Percentiles rank a stretch among this genome's conserved stretches.
phyloP scores from a whole-genome alignment of 176 grass and related monocot species.

The Phyllostachys edulis region DNA sequence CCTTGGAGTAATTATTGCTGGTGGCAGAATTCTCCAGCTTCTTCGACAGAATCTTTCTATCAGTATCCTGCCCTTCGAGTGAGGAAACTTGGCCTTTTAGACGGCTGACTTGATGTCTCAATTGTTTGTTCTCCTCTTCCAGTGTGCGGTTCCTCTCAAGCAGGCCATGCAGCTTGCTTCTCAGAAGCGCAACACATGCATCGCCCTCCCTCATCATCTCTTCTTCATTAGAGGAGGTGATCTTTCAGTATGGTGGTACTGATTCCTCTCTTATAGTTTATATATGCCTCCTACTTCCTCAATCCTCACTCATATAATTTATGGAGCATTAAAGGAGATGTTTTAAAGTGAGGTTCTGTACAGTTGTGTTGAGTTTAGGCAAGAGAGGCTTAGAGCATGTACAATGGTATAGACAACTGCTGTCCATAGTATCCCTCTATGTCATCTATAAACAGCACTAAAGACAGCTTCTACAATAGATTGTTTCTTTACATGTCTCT shows the following conservation, averaged over 20 bases:
- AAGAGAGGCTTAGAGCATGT: conserved; percentile 42
- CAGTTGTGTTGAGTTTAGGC: conserved; percentile 28
- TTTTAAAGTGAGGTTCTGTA: conserved; percentile 29
- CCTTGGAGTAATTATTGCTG: conserved; percentile 45
- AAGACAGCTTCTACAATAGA: no score
- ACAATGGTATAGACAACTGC: no score
- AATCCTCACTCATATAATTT: conserved; percentile 34
- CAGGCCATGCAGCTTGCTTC: conserved; percentile 71
- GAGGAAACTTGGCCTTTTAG: conserved; percentile 61
- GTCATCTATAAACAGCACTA: no score
- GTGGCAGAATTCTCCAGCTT: conserved; percentile 53
- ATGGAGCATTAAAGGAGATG: conserved; percentile 40
- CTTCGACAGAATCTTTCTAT: conserved; percentile 59
- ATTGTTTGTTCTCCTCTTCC: conserved; percentile 84
- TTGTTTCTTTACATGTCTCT: no score
- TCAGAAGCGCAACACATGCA: conserved; percentile 48
- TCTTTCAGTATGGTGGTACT: conserved; percentile 36
- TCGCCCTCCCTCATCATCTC: conserved; percentile 72
- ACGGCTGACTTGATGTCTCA: conserved; percentile 66
- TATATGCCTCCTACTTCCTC: conserved; percentile 37
- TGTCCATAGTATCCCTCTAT: no score
- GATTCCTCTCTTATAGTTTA: conserved; percentile 28
- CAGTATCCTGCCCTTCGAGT: conserved; percentile 63
- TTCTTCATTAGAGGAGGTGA: conserved; percentile 34
- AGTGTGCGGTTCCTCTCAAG: conserved; percentile 66